Conservation (phyloP, 495 filamentous ascomycete genomes). For the Penicillium parvum region DNA sequence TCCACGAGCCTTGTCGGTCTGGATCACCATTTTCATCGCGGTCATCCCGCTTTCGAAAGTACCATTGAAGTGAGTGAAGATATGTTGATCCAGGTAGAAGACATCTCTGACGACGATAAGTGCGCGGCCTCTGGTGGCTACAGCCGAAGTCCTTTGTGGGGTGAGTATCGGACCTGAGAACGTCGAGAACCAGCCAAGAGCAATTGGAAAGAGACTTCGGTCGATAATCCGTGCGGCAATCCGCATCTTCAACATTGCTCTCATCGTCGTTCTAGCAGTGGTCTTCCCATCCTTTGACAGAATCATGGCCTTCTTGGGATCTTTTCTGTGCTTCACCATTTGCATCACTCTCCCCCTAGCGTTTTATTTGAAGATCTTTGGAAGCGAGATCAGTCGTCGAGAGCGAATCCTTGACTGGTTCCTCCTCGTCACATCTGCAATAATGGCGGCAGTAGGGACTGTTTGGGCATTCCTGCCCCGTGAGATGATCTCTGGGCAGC, state of each 20-base stretch:
- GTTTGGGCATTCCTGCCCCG: conserved; percentile 85
- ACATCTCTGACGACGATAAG: conserved; percentile 29
- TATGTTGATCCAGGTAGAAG: neutral
- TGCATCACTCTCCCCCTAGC: conserved; percentile 85
- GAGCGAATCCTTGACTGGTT: conserved; percentile 66
- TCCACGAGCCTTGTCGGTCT: conserved; percentile 65
- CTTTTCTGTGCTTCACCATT: conserved; percentile 87
- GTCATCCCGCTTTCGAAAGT: conserved; percentile 95
- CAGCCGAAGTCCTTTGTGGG: conserved; percentile 73
- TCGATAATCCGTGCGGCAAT: conserved; percentile 55
- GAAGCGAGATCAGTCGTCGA: conserved; percentile 59
- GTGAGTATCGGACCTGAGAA: conserved; percentile 44
- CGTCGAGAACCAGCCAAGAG: conserved; percentile 24
- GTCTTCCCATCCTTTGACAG: conserved; percentile 84
- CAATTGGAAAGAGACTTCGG: conserved; percentile 50
- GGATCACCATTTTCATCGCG: conserved; percentile 79
- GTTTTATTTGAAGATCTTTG: conserved; percentile 92
- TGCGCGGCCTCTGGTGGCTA: conserved; percentile 80
- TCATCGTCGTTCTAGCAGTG: conserved; percentile 68
- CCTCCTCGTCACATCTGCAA: conserved; percentile 63
- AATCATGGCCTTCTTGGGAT: conserved; percentile 92
- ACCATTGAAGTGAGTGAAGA: conserved; percentile 68
- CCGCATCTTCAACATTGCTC: conserved; percentile 51
- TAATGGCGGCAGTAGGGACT: conserved; percentile 73
- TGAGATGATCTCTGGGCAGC: conserved; percentile 42